Percentiles rank a stretch among this genome's conserved stretches.
These are phyloP conservation scores for Heritiera fomes DNA, from an alignment of 345 rosid species.

Conservation along the genomic window DNA sequence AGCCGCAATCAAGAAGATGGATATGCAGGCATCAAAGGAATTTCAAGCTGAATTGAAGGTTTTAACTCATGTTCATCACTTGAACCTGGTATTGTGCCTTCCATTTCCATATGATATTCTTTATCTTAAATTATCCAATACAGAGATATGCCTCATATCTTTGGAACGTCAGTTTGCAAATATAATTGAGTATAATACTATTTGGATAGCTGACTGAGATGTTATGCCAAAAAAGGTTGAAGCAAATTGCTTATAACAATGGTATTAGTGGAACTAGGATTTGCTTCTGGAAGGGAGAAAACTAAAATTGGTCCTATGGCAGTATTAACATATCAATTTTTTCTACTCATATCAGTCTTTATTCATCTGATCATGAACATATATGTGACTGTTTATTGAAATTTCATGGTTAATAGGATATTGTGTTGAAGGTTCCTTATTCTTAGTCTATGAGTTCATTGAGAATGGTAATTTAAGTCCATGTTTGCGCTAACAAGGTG, in stretches of 20 bases:
- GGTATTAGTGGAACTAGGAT: not conserved
- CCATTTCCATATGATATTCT: slow-evolving; percentile 4
- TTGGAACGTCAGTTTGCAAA: not conserved
- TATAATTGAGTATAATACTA: not conserved
- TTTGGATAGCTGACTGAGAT: not conserved
- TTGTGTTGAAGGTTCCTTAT: slow-evolving; percentile 89
- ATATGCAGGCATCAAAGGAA: slow-evolving; percentile 91
- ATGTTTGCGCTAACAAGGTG: slow-evolving; percentile 80
- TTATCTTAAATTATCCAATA: not conserved
- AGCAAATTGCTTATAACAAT: not conserved
- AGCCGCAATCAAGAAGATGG: slow-evolving; percentile 99
- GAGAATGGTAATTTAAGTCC: slow-evolving; percentile 94
- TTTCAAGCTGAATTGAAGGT: slow-evolving; percentile 92
- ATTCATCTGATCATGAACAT: not conserved
- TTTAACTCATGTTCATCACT: slow-evolving; percentile 88
- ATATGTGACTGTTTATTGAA: not conserved
- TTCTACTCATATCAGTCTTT: not conserved
- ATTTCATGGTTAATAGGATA: slow-evolving; percentile 62
- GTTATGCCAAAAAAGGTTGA: not conserved
- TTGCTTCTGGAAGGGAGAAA: too few relatives aligned
- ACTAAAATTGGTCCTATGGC: not conserved
- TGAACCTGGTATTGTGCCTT: slow-evolving; percentile 70
- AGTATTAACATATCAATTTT: not conserved
- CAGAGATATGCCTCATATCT: not conserved
- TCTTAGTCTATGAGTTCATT: slow-evolving; percentile 79